Percentiles rank a stretch among this genome's conserved stretches.
phyloP scores from a whole-genome alignment of 75 land plant genomes.

The Chamaecyparis obtusa region DNA sequence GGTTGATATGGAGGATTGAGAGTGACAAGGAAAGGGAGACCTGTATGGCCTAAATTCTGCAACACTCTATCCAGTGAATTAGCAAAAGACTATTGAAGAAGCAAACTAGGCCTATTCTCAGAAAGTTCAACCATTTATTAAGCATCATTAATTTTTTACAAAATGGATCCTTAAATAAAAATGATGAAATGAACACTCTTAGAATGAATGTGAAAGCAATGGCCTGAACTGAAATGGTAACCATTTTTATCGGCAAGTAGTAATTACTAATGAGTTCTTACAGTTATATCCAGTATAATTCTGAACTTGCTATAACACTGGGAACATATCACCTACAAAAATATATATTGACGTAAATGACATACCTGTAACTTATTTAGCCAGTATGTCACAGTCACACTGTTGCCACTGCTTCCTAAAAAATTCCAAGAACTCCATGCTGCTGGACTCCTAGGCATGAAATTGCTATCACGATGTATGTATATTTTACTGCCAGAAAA shows the following conservation, averaged over 20 bases:
- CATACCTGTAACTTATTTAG: conserved; percentile 91
- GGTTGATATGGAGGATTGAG: conserved; percentile 75
- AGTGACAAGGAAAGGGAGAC: conserved; percentile 82
- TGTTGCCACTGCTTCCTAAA: conserved; percentile 53
- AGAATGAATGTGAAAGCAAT: not conserved
- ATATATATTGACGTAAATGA: not conserved
- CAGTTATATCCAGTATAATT: not conserved
- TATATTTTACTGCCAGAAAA: conserved; percentile 70
- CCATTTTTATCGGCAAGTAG: not conserved
- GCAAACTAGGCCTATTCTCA: not conserved
- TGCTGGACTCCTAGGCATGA: conserved; percentile 79
- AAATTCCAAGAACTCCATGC: conserved; percentile 99
- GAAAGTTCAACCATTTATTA: not conserved
- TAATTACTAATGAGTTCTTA: not conserved
- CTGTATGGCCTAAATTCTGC: conserved; percentile 78
- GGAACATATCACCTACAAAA: not conserved
- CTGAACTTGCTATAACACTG: not conserved
- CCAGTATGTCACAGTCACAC: conserved; percentile 90
- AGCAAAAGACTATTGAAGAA: not conserved
- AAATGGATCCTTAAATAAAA: not conserved
- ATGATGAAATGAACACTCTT: not conserved
- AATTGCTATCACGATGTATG: conserved; percentile 70
- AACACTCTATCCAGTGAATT: conserved; percentile 7
- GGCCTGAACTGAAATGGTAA: not conserved
- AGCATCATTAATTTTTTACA: not conserved